Evolutionary conservation across 1,284 basidiomycete genomes (phyloP), one percentile per base, ranked within the genome.

Genomic region (Ganoderma lucidum): DNA sequence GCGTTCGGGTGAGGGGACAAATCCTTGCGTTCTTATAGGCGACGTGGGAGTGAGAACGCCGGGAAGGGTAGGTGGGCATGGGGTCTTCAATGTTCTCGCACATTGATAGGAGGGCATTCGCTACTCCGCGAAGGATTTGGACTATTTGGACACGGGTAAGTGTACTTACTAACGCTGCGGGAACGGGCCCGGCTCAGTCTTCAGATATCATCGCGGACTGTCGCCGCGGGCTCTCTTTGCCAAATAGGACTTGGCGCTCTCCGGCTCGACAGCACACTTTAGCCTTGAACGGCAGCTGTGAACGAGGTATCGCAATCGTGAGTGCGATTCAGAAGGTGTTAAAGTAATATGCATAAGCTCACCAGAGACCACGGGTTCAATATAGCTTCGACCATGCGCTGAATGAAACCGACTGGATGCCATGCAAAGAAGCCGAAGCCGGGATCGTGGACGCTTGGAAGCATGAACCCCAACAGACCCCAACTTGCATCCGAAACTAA

Each of bases 31-130:
- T 65, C 65, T 67, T 73, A 73, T 73, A 71, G 8, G 53, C 53
- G 66, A 62, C 67, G 71, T 73, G 71, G 65, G 71, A 73, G 71
- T 61, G 71, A 35, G 53, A 60, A 60, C 39, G 23, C 48, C 23
- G n/a, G 58, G 37, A 23, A 17, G 35, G 30, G n/a, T n/a, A n/a
- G 30, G 9, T 56, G 53, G 28, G 53, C 53, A 17, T 56, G 53
- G 48, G 12, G 53, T 56, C 14, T 23, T 19, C 17, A 37, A 39
- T 60, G 19, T 39, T 37, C 58, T n/a, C 35, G 32, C 48, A 51
- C 48, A 28, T 51, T 51, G 23, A 28, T 51, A 51, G n/a, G 6
- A n/a, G 37, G 35, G 35, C n/a, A 19, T 41, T 35, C 39, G 56
- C 58, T 60, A 60, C 41, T 39, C n/a, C 10, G 58, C 58, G 58